Base-by-base conservation (phyloP, 202 grass and related monocot genomes). In the Bolboschoenoplectus hybrid region DNA sequence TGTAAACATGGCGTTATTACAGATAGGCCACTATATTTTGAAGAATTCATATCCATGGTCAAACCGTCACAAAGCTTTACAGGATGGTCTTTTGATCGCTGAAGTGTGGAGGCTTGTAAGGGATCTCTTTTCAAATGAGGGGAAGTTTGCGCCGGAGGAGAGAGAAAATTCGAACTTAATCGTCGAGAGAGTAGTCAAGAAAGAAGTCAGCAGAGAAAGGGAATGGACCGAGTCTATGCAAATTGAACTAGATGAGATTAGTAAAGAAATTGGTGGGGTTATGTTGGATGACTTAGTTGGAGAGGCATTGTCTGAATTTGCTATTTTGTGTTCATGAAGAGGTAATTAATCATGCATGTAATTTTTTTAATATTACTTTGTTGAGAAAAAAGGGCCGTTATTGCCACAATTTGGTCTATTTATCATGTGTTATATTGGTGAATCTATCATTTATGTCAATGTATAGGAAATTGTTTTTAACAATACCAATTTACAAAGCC, bases 21-120 rank as follows among this genome's bases (percentile, higher is more conserved):
- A 97, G 84, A 91, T 97, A 2, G 90, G 91, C 1, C 66, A 89
- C 70, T 88, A 83, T 46, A 66, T 85, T 8, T 85, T 98, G 10
- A 79, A 88, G 3, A 87, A 86, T 6, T 61, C 85, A 26, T 92
- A 89, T 62, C 86, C 91, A 87, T 91, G 91, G 87, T 87, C 82
- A 16, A 93, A 80, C 83, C 45, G 60, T 3, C 55, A 41, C 32
- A 82, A 17, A 35, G 38, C 32, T 53, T 78, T 69, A 26, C 63
- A 81, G 58, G 75, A 75, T 80, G 85, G 64, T 83, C 63, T 85
- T 60, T 4, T 89, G 9, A 81, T 52, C 0, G 67, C 60, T 34
- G 91, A 93, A 61, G 86, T 94, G 17, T 97, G 91, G 92, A 88
- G 86, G 17, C 84, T 94, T 56, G 57, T 97, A 56, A 93, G 90